Conservation (phyloP, 129 eudicot species). For the sunflower (Helianthus annuus) region DNA sequence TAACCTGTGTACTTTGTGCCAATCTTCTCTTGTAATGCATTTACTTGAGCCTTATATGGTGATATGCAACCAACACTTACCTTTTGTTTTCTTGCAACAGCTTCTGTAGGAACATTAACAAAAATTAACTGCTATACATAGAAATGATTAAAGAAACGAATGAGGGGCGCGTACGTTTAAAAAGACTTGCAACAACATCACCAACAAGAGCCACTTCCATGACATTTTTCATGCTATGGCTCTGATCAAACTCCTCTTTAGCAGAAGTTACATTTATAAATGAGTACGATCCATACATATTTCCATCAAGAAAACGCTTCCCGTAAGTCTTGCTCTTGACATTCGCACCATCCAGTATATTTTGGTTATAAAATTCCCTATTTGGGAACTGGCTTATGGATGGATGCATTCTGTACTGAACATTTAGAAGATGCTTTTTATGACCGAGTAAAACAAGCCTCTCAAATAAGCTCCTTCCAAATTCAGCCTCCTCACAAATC, state of each 20-base stretch:
- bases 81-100: slow-evolving; percentile 30
- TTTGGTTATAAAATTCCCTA: slow-evolving; percentile 48
- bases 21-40: slow-evolving; percentile 51
- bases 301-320: slow-evolving; percentile 50
- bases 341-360: slow-evolving; percentile 53
- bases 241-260: slow-evolving; percentile 50
- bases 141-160: background rate
- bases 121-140: background rate
- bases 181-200: slow-evolving; percentile 55
- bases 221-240: slow-evolving; percentile 49
- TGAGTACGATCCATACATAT: slow-evolving; percentile 57
- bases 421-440: slow-evolving; percentile 57
- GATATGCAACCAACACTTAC: slow-evolving; percentile 69
- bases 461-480: slow-evolving; percentile 83
- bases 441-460: slow-evolving; percentile 61
- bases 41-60: slow-evolving; percentile 73
- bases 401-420: slow-evolving; percentile 94
- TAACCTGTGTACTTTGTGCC: slow-evolving; percentile 36
- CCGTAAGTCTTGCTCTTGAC: slow-evolving; percentile 37
- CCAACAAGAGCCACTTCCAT: slow-evolving; percentile 61
- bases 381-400: slow-evolving; percentile 77
- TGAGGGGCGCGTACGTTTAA: slow-evolving; percentile 36
- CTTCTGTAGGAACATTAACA: slow-evolving; percentile 32
- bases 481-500: slow-evolving; percentile 55
- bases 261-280: slow-evolving; percentile 60